Conservation (phyloP, 768 basidiomycete species). For the Pluteus cervinus region DNA sequence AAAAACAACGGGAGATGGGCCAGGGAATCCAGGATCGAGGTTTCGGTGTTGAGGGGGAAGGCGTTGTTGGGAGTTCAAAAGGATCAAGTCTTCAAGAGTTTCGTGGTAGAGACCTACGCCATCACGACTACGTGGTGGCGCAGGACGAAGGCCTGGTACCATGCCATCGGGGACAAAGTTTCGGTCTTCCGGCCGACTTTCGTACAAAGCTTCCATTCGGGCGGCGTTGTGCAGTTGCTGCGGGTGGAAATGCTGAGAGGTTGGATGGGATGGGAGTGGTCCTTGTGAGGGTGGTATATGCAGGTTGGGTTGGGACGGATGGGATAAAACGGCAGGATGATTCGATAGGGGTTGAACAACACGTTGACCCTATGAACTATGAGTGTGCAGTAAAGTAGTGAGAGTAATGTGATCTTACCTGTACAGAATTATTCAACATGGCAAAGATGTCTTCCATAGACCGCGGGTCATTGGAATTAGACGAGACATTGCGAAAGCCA, state of each 20-base stretch:
- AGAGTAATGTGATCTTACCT: conserved; percentile 38
- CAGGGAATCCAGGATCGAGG: conserved; percentile 52
- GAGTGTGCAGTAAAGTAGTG: conserved; percentile 3
- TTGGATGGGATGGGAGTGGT: too few relatives aligned
- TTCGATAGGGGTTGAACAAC: conserved; percentile 18
- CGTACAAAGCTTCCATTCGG: conserved; percentile 65
- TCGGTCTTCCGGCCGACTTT: conserved; percentile 69
- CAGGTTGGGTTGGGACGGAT: conserved; percentile 29
- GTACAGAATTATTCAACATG: conserved; percentile 72
- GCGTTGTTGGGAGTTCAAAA: conserved; percentile 49
- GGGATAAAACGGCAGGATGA: conserved; percentile 24
- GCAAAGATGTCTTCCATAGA: conserved; percentile 78
- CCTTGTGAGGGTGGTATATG: conserved; percentile 34
- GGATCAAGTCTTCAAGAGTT: conserved; percentile 52
- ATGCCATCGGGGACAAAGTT: conserved; percentile 80
- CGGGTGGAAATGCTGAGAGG: conserved; percentile 39
- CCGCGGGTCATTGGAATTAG: conserved; percentile 42
- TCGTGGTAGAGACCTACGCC: conserved; percentile 49
- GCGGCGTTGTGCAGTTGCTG: conserved; percentile 36
- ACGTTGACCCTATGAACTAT: conserved; percentile 23
- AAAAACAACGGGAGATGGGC: conserved; percentile 41
- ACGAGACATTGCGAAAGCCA: conserved; percentile 25
- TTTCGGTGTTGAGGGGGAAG: conserved; percentile 45
- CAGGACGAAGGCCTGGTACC: conserved; percentile 76
- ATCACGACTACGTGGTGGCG: conserved; percentile 56